A percentile compares a stretch with the other conserved stretches of the same genome.
Conservation (phyloP, 352 stramenopile species). For the Phytophthora melonis region DNA sequence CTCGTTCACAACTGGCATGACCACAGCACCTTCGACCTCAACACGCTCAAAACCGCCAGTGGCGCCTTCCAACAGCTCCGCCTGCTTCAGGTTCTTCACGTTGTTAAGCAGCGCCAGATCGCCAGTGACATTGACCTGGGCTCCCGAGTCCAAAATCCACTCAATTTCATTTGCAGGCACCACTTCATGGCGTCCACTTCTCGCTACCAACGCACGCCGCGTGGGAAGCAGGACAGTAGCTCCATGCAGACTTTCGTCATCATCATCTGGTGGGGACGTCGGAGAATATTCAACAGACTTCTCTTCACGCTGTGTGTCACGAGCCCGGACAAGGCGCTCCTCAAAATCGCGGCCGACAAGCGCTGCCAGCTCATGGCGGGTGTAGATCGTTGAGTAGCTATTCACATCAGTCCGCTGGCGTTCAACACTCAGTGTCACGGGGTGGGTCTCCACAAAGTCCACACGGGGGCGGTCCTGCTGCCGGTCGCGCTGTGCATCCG, state of each 20-base stretch:
- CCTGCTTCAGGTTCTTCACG: slow-evolving; percentile 2
- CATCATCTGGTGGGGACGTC: not conserved
- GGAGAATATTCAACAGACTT: not conserved
- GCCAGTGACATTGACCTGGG: slow-evolving; percentile 7
- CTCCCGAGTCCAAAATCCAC: slow-evolving; percentile 4
- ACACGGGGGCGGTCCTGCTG: not conserved
- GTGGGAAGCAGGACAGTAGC: not conserved
- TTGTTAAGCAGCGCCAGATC: slow-evolving; percentile 8
- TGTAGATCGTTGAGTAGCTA: not conserved
- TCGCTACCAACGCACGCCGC: not conserved
- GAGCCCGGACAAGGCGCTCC: not conserved
- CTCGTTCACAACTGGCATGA: not conserved
- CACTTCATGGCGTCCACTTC: not conserved
- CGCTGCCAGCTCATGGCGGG: not conserved
- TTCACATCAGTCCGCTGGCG: not conserved
- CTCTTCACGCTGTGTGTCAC: not conserved
- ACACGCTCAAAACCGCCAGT: not conserved
- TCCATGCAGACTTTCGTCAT: not conserved
- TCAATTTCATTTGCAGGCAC: slow-evolving; percentile 2
- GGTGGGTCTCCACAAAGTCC: not conserved
- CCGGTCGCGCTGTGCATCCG: not conserved
- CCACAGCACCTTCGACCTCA: not conserved
- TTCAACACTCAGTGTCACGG: not conserved
- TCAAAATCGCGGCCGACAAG: not conserved
- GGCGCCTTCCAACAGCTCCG: not conserved